Conservation (phyloP, 495 filamentous ascomycete species). For the Xylaria telfairii region DNA sequence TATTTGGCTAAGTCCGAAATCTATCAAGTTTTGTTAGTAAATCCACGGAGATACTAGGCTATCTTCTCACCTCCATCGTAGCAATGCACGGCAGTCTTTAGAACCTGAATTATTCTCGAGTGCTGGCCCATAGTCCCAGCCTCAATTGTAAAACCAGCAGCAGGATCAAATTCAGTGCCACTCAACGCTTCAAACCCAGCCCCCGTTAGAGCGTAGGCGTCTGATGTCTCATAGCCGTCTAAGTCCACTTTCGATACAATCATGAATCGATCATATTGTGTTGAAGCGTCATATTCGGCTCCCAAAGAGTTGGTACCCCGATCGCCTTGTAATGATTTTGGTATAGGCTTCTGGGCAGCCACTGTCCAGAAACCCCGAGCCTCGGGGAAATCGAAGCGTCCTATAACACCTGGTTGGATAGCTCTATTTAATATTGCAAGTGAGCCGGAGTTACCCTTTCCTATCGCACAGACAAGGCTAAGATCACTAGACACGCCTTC, state of each 20-base stretch:
- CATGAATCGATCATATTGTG: conserved; percentile 71
- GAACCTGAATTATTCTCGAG: conserved; percentile 80
- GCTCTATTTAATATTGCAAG: conserved; percentile 77
- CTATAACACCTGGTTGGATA: conserved; percentile 69
- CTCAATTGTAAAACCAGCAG: conserved; percentile 81
- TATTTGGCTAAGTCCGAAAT: conserved; percentile 86
- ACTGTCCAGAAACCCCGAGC: conserved; percentile 70
- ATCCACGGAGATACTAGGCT: conserved; percentile 44
- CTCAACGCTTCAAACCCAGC: conserved; percentile 68
- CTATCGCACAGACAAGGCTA: conserved; percentile 74
- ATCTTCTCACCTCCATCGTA: conserved; percentile 83
- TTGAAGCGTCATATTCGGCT: conserved; percentile 56
- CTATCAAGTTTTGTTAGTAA: conserved; percentile 52
- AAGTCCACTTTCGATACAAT: conserved; percentile 68
- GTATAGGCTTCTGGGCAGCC: conserved; percentile 61
- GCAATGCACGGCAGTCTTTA: conserved; percentile 80
- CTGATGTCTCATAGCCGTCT: conserved; percentile 61
- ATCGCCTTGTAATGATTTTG: conserved; percentile 58
- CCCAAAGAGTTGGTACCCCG: conserved; percentile 55
- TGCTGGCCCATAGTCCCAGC: conserved; percentile 76
- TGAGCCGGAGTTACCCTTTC: conserved; percentile 70
- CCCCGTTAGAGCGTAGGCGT: conserved; percentile 66
- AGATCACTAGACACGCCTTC: conserved; percentile 60
- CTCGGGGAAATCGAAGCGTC: conserved; percentile 65
- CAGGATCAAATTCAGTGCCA: conserved; percentile 86